These are phyloP conservation scores for Metschnikowia gruessii DNA, from an alignment of 805 yeast genomes.

Conservation along the genomic window DNA sequence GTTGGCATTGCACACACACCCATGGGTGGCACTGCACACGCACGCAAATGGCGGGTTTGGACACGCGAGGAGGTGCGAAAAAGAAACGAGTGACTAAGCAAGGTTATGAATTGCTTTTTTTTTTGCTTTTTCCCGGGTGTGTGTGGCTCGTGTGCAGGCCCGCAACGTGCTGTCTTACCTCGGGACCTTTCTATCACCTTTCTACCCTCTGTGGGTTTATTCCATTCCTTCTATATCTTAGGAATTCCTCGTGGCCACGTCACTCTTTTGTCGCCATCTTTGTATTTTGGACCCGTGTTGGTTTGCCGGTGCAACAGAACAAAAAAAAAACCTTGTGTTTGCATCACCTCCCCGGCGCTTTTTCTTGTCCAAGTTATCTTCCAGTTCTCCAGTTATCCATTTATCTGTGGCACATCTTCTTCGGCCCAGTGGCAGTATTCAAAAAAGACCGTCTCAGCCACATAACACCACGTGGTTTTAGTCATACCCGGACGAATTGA, in stretches of 20 bases:
- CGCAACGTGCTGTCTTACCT: constrained; percentile 4
- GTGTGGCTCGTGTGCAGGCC: constrained; percentile 4
- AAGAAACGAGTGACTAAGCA: constrained; percentile 3
- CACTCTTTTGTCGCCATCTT: neutral
- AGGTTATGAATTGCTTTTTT: constrained; percentile 2
- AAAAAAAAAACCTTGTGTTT: neutral
- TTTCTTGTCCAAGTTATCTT: neutral
- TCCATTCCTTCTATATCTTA: neutral
- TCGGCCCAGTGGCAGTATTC: neutral
- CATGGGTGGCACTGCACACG: too few relatives aligned
- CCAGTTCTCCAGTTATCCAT: too few relatives aligned
- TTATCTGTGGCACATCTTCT: constrained; percentile 2
- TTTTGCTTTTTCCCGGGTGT: constrained; percentile 1
- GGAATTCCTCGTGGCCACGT: neutral
- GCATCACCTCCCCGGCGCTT: neutral
- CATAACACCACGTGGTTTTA: neutral
- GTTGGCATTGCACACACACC: too few relatives aligned
- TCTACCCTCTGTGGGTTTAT: neutral
- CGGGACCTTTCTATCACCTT: neutral
- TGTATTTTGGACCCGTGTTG: neutral
- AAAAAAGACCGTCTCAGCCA: neutral
- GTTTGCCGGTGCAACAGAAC: neutral
- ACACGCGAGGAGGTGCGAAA: neutral
- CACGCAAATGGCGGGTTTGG: neutral
- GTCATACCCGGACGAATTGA: constrained; percentile 4